Percentiles rank a stretch among this genome's conserved stretches.
Conservation (phyloP, 768 basidiomycete genomes). For the Lactifluus hygrophoroides region DNA sequence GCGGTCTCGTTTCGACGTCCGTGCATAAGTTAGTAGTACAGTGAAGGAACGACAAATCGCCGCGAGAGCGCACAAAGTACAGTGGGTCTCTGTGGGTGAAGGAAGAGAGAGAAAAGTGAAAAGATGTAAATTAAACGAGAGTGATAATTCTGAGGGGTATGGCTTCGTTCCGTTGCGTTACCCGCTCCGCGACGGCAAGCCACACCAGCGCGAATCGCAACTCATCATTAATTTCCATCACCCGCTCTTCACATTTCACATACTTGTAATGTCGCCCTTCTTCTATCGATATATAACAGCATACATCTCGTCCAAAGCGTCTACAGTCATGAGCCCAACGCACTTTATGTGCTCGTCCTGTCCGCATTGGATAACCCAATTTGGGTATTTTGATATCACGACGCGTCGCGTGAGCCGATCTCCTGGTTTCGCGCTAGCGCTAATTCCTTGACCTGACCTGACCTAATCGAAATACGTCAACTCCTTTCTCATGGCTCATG, state of each 20-base stretch:
- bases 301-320: too few species aligned
- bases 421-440: too few species aligned
- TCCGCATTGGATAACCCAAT: too few species aligned
- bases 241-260: not conserved
- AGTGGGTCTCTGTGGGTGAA: not conserved
- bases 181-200: not conserved
- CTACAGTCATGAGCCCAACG: too few species aligned
- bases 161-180: not conserved
- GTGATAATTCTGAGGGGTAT: not conserved
- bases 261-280: too few species aligned
- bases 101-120: not conserved
- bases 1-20: too few species aligned
- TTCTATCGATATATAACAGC: not conserved
- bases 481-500: too few species aligned
- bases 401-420: slow-evolving; percentile 6
- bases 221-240: not conserved
- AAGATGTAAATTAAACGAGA: not conserved
- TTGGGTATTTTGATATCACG: not conserved
- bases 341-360: too few species aligned
- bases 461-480: too few species aligned
- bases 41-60: too few species aligned
- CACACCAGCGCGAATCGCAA: not conserved
- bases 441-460: too few species aligned
- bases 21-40: too few species aligned
- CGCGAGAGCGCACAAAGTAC: not conserved